These are phyloP conservation scores for Fusarium agapanthi DNA, from an alignment of 2,329 filamentous ascomycete genomes.

Conservation along the genomic window DNA sequence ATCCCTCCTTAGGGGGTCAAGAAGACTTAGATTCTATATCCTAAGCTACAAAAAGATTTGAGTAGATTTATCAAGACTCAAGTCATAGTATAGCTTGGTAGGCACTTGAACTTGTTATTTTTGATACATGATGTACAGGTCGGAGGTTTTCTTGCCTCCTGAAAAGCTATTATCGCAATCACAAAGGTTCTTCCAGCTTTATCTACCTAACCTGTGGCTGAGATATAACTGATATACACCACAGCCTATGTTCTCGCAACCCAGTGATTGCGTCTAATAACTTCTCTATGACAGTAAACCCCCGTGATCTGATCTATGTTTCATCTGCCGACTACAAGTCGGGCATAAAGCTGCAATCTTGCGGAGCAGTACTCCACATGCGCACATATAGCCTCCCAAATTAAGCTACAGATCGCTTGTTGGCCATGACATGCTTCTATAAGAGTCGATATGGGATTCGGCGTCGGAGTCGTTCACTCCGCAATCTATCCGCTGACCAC, in stretches of 20 bases:
- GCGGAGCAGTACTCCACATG: constrained; percentile 21
- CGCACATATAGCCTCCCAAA: not conserved
- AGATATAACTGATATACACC: not conserved
- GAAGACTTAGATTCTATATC: not conserved
- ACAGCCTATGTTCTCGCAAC: not conserved
- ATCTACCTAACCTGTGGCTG: not conserved
- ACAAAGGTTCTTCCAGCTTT: not conserved
- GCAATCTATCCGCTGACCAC: not conserved
- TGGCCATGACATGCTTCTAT: not conserved
- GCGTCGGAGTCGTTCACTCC: not conserved
- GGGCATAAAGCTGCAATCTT: constrained; percentile 28
- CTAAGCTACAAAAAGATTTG: not conserved
- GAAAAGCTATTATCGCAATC: not conserved
- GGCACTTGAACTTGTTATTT: not conserved
- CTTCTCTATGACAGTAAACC: not conserved
- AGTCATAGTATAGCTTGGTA: not conserved
- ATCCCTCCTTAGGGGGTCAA: not conserved
- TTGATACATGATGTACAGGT: not conserved
- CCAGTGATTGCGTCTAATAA: not conserved
- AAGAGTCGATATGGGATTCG: not conserved
- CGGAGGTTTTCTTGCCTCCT: not conserved
- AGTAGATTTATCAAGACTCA: not conserved
- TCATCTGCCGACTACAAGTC: constrained; percentile 1
- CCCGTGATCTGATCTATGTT: constrained; percentile 7
- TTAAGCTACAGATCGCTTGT: not conserved